Conservation (phyloP, 2,329 filamentous ascomycete species). For the Hawksworthiomyces lignivorus region DNA sequence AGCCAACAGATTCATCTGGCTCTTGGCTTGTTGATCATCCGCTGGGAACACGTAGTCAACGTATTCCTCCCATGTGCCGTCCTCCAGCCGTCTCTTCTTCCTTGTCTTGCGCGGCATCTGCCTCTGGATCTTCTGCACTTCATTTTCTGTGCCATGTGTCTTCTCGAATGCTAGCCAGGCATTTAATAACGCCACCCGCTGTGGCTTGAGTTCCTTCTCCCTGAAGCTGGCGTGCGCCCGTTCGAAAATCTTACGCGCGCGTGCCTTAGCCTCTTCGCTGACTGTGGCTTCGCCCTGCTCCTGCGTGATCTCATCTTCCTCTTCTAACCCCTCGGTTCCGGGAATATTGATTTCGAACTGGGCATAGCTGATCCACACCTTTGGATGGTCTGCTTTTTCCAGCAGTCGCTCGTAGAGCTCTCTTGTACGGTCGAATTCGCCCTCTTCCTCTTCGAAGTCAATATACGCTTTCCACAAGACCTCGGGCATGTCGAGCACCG, state of each 20-base stretch:
- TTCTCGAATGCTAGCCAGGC: slow-evolving; percentile 91
- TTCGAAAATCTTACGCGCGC: slow-evolving; percentile 77
- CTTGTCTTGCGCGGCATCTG: slow-evolving; percentile 93
- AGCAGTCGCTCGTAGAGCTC: slow-evolving; percentile 83
- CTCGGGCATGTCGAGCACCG: slow-evolving; percentile 91
- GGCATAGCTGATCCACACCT: slow-evolving; percentile 99
- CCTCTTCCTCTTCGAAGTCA: slow-evolving; percentile 95
- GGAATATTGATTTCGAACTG: slow-evolving; percentile 95
- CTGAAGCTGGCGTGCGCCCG: slow-evolving; percentile 82
- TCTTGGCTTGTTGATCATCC: slow-evolving; percentile 80
- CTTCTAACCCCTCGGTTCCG: slow-evolving; percentile 62
- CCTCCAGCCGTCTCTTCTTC: slow-evolving; percentile 84
- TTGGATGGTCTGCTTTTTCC: slow-evolving; percentile 94
- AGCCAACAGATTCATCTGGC: slow-evolving; percentile 74
- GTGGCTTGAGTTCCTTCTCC: slow-evolving; percentile 83
- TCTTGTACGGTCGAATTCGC: slow-evolving; percentile 77
- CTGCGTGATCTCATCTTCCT: slow-evolving; percentile 46
- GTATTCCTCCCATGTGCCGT: slow-evolving; percentile 93
- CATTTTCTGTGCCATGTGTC: slow-evolving; percentile 66
- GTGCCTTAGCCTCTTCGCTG: slow-evolving; percentile 73
- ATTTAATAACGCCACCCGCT: slow-evolving; percentile 84
- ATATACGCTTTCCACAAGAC: slow-evolving; percentile 97
- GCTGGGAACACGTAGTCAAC: slow-evolving; percentile 96
- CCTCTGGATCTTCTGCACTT: slow-evolving; percentile 75
- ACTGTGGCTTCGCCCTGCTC: slow-evolving; percentile 60